Percentiles rank a stretch among this genome's conserved stretches.
phyloP scores from a whole-genome alignment of 1,284 basidiomycete species.

The Irpex sp. region DNA sequence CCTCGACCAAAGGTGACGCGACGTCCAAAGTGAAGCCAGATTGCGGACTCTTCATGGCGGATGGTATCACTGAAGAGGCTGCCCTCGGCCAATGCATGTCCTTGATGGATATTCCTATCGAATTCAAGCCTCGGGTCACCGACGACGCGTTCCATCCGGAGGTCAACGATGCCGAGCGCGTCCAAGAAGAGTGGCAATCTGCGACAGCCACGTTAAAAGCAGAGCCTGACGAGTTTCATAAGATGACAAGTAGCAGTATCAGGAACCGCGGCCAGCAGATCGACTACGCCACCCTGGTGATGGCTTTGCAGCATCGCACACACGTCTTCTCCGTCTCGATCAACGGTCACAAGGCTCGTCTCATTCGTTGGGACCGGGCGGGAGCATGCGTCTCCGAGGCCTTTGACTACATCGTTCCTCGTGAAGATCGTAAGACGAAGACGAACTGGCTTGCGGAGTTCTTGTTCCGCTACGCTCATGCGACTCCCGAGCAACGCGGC shows the following conservation, averaged over 20 bases:
- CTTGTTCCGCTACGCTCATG: slow-evolving; percentile 4
- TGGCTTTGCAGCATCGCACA: slow-evolving; percentile 2
- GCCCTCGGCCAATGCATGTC: not conserved
- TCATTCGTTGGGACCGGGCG: slow-evolving; percentile 11
- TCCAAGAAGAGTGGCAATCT: not conserved
- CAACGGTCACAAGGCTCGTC: not conserved
- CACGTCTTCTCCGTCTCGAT: slow-evolving; percentile 4
- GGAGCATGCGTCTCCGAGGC: not conserved
- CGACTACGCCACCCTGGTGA: not conserved
- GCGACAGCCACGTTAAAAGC: not conserved
- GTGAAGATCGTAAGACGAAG: no score
- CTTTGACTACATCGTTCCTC: slow-evolving; percentile 1
- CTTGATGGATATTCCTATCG: not conserved
- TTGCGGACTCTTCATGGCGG: not conserved
- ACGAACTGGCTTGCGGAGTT: slow-evolving; percentile 4
- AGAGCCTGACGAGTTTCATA: not conserved
- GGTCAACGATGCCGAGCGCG: not conserved
- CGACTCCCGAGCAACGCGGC: not conserved
- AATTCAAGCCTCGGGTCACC: not conserved
- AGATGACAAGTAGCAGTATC: not conserved
- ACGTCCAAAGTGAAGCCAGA: not conserved
- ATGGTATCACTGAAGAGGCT: not conserved
- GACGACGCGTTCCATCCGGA: not conserved
- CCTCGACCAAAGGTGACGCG: not conserved
- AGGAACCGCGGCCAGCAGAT: not conserved